Evolutionary conservation across 495 filamentous ascomycete species (phyloP), one percentile per base, ranked within the genome.

Genomic region (Penicillium tannophilum): DNA sequence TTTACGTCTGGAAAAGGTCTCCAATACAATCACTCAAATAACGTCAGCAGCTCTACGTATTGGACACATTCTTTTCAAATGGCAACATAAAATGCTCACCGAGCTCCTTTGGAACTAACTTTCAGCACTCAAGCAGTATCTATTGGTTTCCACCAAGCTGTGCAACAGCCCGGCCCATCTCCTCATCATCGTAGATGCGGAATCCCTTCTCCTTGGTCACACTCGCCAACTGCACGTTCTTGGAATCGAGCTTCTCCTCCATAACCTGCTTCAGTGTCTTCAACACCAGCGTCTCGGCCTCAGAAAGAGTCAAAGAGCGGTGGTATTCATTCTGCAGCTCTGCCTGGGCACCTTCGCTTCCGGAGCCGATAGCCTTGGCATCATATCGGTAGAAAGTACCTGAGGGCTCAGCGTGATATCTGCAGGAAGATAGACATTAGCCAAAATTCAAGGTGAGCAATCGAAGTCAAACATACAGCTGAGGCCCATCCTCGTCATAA

Each of bases 201-300:
- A 98, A 98, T 17, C 95, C 94, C 72, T 90, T 92, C 57, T 96
- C 93, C 82, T 93, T 96, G 58, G 94, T 98, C 54, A 98, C 95
- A 69, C 92, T 97, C 45, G 94, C 94, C 63, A 98, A 76, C 82
- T 98, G 94, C 63, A 98, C 95, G 69, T 98, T 98, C 84, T 98
- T 98, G 43, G 90, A 82, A 72, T 98, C 94, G 53, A 98, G 84
- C 81, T 98, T 98, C 86, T 98, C 94, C 79, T 98, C 94, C 94
- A 98, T 98, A 53, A 98, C 94, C 79, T 98, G 94, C 83, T 98
- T 98, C 74, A 98, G 76, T 39, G 94, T 98, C 86, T 97, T 97
- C 63, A 98, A 80, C 33, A 98, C 95, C 63, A 98, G 78, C 3
- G 91, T 90, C 77, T 98, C 94, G 20, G 94, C 94, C 73, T 98